Conservation (phyloP, 2,329 filamentous ascomycete species). For the Pyrenochaeta sp. region DNA sequence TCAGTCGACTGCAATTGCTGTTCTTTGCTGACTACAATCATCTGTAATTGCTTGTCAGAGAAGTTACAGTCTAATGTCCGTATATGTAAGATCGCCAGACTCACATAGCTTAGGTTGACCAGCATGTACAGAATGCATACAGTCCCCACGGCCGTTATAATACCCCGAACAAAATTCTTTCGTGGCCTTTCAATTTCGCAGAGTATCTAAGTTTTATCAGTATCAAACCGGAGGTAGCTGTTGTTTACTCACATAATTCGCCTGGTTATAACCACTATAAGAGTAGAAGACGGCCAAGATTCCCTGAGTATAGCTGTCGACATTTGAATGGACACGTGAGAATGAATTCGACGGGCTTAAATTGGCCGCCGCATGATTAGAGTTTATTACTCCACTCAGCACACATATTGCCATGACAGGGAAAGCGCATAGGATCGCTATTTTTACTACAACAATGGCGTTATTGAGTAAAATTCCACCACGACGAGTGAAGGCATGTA, state of each 20-base stretch:
- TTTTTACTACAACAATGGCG: constrained; percentile 60
- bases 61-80: background rate
- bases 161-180: constrained; percentile 19
- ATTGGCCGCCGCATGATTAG: constrained; percentile 32
- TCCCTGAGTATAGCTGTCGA: constrained; percentile 38
- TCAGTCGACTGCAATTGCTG: constrained; percentile 11
- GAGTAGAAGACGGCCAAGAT: constrained; percentile 53
- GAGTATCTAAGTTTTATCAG: constrained; percentile 18
- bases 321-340: constrained; percentile 15
- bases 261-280: constrained; percentile 56
- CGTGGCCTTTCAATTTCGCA: constrained; percentile 23
- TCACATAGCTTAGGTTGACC: constrained; percentile 22
- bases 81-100: background rate
- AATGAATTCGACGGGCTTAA: constrained; percentile 36
- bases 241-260: constrained; percentile 21
- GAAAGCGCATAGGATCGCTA: constrained; percentile 51
- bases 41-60: constrained; percentile 8
- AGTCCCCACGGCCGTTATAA: constrained; percentile 11
- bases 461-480: constrained; percentile 64
- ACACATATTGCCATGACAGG: constrained; percentile 54
- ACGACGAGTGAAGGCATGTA: constrained; percentile 59
- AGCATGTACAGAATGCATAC: constrained; percentile 50
- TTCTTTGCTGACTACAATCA: constrained; percentile 38
- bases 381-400: constrained; percentile 2
- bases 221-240: background rate